Conservation (phyloP, 2,329 filamentous ascomycete genomes). For the Ophiostoma sp. region DNA sequence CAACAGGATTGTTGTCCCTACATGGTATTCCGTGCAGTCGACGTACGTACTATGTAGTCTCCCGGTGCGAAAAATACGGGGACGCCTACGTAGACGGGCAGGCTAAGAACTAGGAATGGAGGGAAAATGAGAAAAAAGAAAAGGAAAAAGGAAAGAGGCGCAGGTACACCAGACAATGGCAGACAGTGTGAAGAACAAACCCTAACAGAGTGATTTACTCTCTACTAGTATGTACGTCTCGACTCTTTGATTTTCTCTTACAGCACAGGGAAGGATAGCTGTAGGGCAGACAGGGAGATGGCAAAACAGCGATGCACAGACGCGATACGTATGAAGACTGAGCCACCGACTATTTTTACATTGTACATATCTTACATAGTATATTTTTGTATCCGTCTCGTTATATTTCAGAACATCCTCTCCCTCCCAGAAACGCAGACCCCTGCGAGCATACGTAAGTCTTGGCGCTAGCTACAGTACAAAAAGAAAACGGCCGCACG, state of each 20-base stretch:
- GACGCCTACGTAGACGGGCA: conserved; percentile 19
- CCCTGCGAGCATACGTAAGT: conserved; percentile 22
- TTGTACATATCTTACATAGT: not conserved
- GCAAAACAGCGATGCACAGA: not conserved
- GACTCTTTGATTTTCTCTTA: not conserved
- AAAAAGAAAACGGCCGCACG: not conserved
- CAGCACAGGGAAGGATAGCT: not conserved
- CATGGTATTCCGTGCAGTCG: not conserved
- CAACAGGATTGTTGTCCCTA: not conserved
- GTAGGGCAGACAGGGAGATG: not conserved
- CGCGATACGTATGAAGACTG: not conserved
- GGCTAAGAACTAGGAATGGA: not conserved
- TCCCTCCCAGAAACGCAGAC: conserved; percentile 4
- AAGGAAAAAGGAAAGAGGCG: conserved; percentile 1
- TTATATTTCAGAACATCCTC: not conserved
- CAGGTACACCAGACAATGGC: not conserved
- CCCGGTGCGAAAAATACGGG: conserved; percentile 15
- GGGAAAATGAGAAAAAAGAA: not conserved
- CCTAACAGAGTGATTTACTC: not conserved
- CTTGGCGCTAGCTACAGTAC: conserved; percentile 20
- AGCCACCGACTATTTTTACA: not conserved
- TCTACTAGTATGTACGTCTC: not conserved
- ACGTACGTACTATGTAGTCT: conserved; percentile 3
- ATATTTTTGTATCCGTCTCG: not conserved
- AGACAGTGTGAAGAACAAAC: conserved; percentile 3